These are phyloP conservation scores for Monascus ruber DNA, from an alignment of 2,329 filamentous ascomycete species.

Conservation along the genomic window DNA sequence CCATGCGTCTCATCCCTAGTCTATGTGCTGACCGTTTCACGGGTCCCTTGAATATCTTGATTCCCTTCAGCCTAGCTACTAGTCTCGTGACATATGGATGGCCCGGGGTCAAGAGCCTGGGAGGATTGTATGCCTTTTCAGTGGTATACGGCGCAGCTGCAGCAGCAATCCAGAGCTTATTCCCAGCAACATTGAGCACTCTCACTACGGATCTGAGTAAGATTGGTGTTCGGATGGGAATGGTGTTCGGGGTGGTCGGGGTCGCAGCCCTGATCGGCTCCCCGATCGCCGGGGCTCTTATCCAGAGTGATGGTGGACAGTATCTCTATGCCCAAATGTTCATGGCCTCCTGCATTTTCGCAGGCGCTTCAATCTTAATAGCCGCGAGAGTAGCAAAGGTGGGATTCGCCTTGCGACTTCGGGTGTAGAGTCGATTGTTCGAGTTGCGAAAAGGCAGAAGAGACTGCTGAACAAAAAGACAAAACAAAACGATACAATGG, in stretches of 20 bases:
- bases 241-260: constrained; percentile 44
- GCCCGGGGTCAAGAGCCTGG: constrained; percentile 42
- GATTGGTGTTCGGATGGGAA: constrained; percentile 45
- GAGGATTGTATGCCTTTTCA: constrained; percentile 51
- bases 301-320: constrained; percentile 33
- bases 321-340: constrained; percentile 44
- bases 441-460: constrained; percentile 14
- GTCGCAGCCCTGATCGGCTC: constrained; percentile 44
- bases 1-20: constrained; percentile 49
- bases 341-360: constrained; percentile 34
- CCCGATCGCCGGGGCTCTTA: constrained; percentile 43
- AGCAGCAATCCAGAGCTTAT: constrained; percentile 54
- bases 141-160: constrained; percentile 53
- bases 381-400: constrained; percentile 30
- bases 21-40: constrained; percentile 45
- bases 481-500: neutral
- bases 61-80: constrained; percentile 37
- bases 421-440: no score
- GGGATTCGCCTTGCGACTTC: constrained; percentile 20
- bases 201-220: constrained; percentile 44
- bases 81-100: constrained; percentile 42
- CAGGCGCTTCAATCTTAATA: constrained; percentile 33
- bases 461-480: neutral
- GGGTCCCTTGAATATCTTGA: constrained; percentile 52
- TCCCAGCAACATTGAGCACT: constrained; percentile 50